A percentile compares a stretch with the other conserved stretches of the same genome.
phyloP scores from a whole-genome alignment of 108 stramenopile species.

The Skeletonema potamos region DNA sequence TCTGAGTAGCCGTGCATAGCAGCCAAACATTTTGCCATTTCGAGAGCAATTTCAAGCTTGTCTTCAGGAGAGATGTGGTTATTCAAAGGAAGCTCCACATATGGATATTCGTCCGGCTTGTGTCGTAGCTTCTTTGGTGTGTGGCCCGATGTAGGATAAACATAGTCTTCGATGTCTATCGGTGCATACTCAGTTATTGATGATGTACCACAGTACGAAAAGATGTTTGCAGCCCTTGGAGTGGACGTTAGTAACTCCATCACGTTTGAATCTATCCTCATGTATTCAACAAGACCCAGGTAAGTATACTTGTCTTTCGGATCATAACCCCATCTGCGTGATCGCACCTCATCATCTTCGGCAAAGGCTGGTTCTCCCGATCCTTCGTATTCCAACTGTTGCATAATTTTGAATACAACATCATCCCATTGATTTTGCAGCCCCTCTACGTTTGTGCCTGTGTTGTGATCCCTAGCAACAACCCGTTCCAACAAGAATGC shows the following conservation, averaged over 20 bases:
- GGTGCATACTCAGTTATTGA: constrained; percentile 56
- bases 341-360: constrained; percentile 18
- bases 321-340: constrained; percentile 27
- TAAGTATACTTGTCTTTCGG: constrained; percentile 32
- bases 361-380: not conserved
- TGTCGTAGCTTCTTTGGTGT: constrained; percentile 13
- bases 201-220: constrained; percentile 67
- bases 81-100: constrained; percentile 36
- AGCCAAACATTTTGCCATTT: constrained; percentile 69
- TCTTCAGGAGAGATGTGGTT: constrained; percentile 46
- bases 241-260: constrained; percentile 67
- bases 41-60: constrained; percentile 57
- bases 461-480: constrained; percentile 21
- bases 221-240: constrained; percentile 71
- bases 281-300: constrained; percentile 38
- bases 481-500: constrained; percentile 50
- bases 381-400: constrained; percentile 16
- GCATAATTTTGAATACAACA: constrained; percentile 46
- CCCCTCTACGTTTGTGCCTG: constrained; percentile 1
- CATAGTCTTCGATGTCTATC: constrained; percentile 49
- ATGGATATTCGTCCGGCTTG: constrained; percentile 11
- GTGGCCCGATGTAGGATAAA: constrained; percentile 36
- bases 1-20: constrained; percentile 61
- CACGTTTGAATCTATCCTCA: constrained; percentile 76
- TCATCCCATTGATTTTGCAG: constrained; percentile 23